phyloP scores from a whole-genome alignment of 2,329 filamentous ascomycete species.

The Monosporascus sp. region DNA sequence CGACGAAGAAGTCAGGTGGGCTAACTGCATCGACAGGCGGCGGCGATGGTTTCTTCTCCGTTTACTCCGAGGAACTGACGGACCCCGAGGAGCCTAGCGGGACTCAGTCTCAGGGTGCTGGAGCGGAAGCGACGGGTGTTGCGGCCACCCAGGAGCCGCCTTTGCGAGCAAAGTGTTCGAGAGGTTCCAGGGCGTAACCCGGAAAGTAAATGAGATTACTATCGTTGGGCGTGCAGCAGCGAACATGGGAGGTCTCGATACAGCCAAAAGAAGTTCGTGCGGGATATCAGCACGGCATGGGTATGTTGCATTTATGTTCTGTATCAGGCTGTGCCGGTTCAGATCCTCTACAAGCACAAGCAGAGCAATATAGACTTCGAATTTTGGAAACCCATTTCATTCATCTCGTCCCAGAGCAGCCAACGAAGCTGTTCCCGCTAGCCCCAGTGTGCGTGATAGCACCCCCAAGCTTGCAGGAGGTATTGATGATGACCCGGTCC shows the following conservation, averaged over 20 bases:
- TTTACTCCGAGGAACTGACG: conserved; percentile 1
- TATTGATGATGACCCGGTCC: conserved; percentile 62
- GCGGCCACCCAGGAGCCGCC: neutral
- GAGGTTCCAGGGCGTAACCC: no score
- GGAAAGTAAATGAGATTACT: no score
- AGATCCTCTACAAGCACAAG: neutral
- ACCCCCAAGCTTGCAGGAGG: conserved; percentile 49
- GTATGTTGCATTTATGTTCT: no score
- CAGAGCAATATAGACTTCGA: neutral
- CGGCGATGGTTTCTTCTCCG: conserved; percentile 9
- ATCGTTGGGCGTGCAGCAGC: no score
- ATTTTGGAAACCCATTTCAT: neutral
- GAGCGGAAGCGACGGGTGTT: neutral
- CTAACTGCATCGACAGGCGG: conserved; percentile 3
- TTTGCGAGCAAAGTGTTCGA: no score
- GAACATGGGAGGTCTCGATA: no score
- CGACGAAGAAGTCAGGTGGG: neutral
- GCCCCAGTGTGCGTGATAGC: conserved; percentile 67
- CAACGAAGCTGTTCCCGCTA: conserved; percentile 62
- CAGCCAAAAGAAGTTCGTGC: no score
- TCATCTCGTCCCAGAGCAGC: conserved; percentile 38
- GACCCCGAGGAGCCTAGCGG: neutral
- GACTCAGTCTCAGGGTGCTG: neutral
- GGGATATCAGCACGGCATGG: no score
- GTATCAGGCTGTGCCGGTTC: no score